A percentile compares a stretch with the other conserved stretches of the same genome.
These are phyloP conservation scores for Tuber magnatum DNA, from an alignment of 495 filamentous ascomycete genomes.

Conservation along the genomic window DNA sequence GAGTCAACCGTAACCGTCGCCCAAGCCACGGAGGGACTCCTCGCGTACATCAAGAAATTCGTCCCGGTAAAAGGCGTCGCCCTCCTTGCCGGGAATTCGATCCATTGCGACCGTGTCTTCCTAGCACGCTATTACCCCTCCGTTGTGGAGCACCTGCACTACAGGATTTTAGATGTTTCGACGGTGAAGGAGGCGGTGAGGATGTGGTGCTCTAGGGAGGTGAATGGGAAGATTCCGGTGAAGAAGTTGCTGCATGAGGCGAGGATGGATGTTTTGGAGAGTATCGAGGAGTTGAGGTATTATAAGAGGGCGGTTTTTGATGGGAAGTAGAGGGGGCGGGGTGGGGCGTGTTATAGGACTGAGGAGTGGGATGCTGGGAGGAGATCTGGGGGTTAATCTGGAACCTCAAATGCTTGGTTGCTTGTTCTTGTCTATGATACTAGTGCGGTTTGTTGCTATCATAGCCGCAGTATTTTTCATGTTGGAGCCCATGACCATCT, in stretches of 20 bases:
- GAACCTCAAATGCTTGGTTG: neutral
- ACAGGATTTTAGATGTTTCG: conserved; percentile 88
- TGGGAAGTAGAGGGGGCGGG: conserved; percentile 20
- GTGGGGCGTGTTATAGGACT: no score
- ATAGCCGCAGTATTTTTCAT: neutral
- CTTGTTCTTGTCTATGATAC: neutral
- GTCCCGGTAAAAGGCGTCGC: conserved; percentile 58
- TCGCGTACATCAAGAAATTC: conserved; percentile 66
- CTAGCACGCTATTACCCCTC: conserved; percentile 61
- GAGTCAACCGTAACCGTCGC: conserved; percentile 64
- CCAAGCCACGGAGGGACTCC: conserved; percentile 62
- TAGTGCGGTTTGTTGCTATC: neutral
- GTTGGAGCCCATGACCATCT: neutral
- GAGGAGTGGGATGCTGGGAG: neutral
- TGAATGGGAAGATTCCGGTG: conserved; percentile 54
- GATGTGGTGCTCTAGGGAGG: conserved; percentile 63
- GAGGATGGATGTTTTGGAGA: conserved; percentile 83
- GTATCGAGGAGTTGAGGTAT: conserved; percentile 81
- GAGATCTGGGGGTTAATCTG: neutral
- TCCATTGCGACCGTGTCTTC: conserved; percentile 84
- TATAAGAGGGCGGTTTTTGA: conserved; percentile 63
- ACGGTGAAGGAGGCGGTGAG: conserved; percentile 78
- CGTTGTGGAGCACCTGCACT: conserved; percentile 69
- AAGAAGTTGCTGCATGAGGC: conserved; percentile 79
- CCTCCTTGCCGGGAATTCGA: conserved; percentile 81